Conservation (phyloP, 352 stramenopile genomes). For the Pythium sp. region DNA sequence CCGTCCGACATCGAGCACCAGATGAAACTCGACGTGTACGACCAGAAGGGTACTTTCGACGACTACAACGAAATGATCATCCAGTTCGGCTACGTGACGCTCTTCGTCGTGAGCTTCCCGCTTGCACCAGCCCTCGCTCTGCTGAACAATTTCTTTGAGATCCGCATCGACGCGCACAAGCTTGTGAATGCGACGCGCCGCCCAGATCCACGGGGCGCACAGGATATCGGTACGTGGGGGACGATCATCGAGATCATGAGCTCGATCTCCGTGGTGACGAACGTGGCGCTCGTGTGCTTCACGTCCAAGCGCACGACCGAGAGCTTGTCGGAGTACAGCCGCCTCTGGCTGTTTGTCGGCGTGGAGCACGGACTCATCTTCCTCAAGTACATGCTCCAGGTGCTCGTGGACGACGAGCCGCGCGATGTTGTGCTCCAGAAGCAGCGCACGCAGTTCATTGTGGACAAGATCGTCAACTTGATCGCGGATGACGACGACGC, state of each 20-base stretch:
- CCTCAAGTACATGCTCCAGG: slow-evolving; percentile 67
- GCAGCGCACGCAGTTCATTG: slow-evolving; percentile 63
- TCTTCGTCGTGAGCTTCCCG: slow-evolving; percentile 93
- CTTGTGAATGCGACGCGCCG: slow-evolving; percentile 71
- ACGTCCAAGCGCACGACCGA: slow-evolving; percentile 71
- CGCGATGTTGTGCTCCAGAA: slow-evolving; percentile 68
- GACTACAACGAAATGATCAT: slow-evolving; percentile 90
- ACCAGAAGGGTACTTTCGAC: slow-evolving; percentile 75
- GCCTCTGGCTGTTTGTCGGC: slow-evolving; percentile 62
- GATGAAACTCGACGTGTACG: slow-evolving; percentile 62
- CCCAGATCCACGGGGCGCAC: slow-evolving; percentile 64
- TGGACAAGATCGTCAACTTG: slow-evolving; percentile 73
- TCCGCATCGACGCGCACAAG: slow-evolving; percentile 88
- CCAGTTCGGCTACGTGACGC: slow-evolving; percentile 90
- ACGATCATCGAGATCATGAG: slow-evolving; percentile 88
- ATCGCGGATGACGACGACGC: slow-evolving; percentile 72
- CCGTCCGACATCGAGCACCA: slow-evolving; percentile 55
- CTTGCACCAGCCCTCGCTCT: slow-evolving; percentile 87
- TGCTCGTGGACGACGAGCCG: slow-evolving; percentile 70
- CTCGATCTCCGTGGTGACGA: slow-evolving; percentile 89
- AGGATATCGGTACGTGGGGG: slow-evolving; percentile 93
- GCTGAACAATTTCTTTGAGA: slow-evolving; percentile 92
- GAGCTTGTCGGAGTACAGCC: slow-evolving; percentile 36
- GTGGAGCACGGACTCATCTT: slow-evolving; percentile 64
- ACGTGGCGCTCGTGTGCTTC: slow-evolving; percentile 92